Percentiles rank a stretch among this genome's conserved stretches.
These are phyloP conservation scores for Fusarium begoniae DNA, from an alignment of 2,329 filamentous ascomycete species.

Conservation along the genomic window DNA sequence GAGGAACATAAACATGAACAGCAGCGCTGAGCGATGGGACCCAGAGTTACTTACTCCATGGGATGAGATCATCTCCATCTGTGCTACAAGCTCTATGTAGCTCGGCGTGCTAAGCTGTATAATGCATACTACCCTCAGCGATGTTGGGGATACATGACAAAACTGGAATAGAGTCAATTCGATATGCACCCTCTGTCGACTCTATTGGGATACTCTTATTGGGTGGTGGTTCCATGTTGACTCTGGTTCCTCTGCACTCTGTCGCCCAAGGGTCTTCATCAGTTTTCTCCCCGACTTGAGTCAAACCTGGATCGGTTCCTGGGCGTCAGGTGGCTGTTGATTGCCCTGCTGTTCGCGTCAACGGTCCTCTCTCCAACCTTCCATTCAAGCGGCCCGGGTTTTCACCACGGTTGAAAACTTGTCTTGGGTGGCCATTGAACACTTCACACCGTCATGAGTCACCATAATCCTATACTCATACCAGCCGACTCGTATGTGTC, in stretches of 20 bases:
- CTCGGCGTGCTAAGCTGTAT: too few species aligned
- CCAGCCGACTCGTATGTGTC: accelerated
- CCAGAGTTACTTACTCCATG: too few species aligned
- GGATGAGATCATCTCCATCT: too few species aligned
- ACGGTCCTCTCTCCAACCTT: too few species aligned
- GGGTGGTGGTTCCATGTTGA: background rate
- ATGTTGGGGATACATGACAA: too few species aligned
- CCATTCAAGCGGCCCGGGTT: background rate
- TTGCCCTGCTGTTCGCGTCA: background rate
- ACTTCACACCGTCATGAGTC: background rate
- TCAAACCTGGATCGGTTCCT: background rate
- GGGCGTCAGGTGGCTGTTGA: background rate
- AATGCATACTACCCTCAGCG: too few species aligned
- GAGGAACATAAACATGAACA: too few species aligned
- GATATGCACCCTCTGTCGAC: background rate
- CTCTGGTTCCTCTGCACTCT: background rate
- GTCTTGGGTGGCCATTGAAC: accelerated
- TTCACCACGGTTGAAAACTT: background rate
- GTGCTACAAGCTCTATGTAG: background rate
- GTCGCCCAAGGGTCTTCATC: background rate
- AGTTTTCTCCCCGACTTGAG: background rate
- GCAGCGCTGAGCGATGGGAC: too few species aligned
- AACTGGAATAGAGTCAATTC: too few species aligned
- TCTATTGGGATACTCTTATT: background rate
- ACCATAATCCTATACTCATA: background rate